Conservation (phyloP, 1,284 basidiomycete genomes). For the Quambalaria eucalypti region DNA sequence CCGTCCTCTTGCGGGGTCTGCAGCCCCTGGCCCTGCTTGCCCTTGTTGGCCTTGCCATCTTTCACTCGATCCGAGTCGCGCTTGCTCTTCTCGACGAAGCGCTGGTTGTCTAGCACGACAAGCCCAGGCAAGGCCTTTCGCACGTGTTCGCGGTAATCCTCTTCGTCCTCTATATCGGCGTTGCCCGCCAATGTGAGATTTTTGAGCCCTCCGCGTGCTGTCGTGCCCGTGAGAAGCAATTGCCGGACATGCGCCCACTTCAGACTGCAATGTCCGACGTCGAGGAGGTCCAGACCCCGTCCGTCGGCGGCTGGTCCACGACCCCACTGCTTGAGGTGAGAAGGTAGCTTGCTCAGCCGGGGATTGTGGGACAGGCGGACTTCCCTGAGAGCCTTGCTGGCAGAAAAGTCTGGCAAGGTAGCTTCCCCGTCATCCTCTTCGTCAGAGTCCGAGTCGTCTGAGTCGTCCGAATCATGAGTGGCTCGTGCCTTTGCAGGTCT, state of each 20-base stretch:
- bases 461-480: no score
- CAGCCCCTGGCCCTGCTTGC: not conserved
- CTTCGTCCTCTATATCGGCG: not conserved
- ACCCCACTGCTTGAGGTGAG: conserved; percentile 29
- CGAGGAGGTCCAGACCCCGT: not conserved
- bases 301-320: conserved; percentile 44
- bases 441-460: conserved; percentile 2
- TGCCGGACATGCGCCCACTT: not conserved
- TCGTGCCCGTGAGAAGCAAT: not conserved
- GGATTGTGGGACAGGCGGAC: conserved; percentile 34
- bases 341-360: conserved; percentile 17
- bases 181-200: not conserved
- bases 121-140: not conserved
- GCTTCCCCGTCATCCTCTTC: conserved; percentile 1
- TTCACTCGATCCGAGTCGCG: no score
- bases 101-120: not conserved
- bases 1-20: no score
- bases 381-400: conserved; percentile 30
- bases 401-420: conserved; percentile 33
- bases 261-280: not conserved
- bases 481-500: not conserved
- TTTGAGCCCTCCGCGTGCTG: not conserved
- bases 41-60: no score
- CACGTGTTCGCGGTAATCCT: not conserved
- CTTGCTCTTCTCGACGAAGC: not conserved